A percentile compares a stretch with the other conserved stretches of the same genome.
Evolutionary conservation across 306 rosid species (phyloP).

Genomic region (Sicyos edulis): DNA sequence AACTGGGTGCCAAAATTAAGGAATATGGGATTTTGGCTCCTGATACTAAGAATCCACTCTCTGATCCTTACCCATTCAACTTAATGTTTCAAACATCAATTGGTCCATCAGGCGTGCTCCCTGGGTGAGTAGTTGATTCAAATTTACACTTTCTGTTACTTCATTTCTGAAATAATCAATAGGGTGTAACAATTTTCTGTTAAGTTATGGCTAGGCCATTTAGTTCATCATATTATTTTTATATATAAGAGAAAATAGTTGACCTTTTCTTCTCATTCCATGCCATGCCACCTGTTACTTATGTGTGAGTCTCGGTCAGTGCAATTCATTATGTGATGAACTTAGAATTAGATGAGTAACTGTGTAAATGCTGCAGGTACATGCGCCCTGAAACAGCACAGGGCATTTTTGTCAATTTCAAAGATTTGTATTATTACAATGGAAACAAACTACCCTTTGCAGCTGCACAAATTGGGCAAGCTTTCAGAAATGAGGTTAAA

Average conservation of each 20-base stretch:
- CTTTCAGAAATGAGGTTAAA: conserved; percentile 86
- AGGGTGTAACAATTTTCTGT: neutral
- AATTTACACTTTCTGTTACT: neutral
- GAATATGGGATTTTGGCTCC: conserved; percentile 85
- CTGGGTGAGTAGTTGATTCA: conserved; percentile 54
- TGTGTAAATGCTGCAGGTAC: conserved; percentile 40
- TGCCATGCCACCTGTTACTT: neutral
- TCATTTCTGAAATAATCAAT: neutral
- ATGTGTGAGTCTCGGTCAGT: neutral
- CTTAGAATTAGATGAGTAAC: neutral
- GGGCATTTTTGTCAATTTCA: conserved; percentile 91
- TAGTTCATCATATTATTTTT: neutral
- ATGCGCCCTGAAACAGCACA: conserved; percentile 98
- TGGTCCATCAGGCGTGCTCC: conserved; percentile 76
- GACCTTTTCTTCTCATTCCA: neutral
- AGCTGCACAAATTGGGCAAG: conserved; percentile 95
- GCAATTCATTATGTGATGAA: neutral
- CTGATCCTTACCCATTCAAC: conserved; percentile 94
- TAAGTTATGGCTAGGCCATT: neutral
- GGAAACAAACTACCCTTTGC: conserved; percentile 93
- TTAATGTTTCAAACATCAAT: conserved; percentile 92
- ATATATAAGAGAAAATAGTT: conserved; percentile 6
- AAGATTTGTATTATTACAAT: conserved; percentile 76
- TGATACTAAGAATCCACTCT: conserved; percentile 72
- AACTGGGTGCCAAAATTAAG: conserved; percentile 71